Evolutionary conservation across 805 yeast genomes (phyloP), one percentile per base, ranked within the genome.

Genomic region (Candida parachauliodes): DNA sequence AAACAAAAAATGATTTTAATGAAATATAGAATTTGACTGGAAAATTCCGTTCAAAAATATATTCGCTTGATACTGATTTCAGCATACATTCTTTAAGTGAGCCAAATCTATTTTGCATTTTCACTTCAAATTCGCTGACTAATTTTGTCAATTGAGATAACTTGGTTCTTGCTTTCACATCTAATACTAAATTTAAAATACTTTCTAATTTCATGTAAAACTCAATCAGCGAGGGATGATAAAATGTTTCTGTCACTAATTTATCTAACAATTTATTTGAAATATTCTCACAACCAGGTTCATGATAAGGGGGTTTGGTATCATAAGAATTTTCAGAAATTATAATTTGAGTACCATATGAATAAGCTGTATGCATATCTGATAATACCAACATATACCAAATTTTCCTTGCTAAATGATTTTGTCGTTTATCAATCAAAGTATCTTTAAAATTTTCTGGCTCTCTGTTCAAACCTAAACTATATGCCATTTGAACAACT

Each of bases 381-480:
- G 62, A 42, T 1, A 70, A 47, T 9, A 75, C 57, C 29, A 81
- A 54, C 19, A 62, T 59, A 50, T 68, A 71, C 86, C 86, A 81
- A 4, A 78, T 65, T 46, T 76, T 79, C 48, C 86, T 65, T 67
- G 76, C 68, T 3, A 78, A 48, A 44, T 76, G 73, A 19, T 68
- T 63, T 10, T 49, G 39, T 11, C 52, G 47, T 37, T 50, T 61
- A 20, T 56, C 54, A 7, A 47, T 42, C 16, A 51, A 46, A 3
- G 51, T 39, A 18, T 50, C 53, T 0, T 48, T 40, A 29, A 59
- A 58, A 14, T 54, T 57, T 20, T 59, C 62, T 0, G 72, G 72
- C 15, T 68, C 73, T 12, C 73, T 48, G 46, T 68, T 60, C 17
- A 65, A 47, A 1, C 73, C 73, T 8, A 67, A 43, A 2, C 59